Evolutionary conservation across 1,139 yeast species (phyloP).

Genomic region (Taphrina communis): DNA sequence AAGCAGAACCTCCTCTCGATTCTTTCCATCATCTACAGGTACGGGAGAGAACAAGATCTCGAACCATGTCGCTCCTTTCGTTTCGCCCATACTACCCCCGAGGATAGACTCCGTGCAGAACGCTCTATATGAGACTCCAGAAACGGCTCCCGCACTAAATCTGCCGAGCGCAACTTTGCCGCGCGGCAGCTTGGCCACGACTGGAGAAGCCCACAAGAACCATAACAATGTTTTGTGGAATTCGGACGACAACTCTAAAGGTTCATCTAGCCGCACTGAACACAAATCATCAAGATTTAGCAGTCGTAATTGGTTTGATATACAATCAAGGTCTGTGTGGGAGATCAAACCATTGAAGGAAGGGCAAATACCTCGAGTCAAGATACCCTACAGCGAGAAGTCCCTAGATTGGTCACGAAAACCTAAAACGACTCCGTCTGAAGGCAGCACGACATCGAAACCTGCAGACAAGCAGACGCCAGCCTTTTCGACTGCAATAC

Average conservation of each 20-base stretch:
- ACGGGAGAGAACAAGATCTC: background rate
- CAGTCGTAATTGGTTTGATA: constrained; percentile 20
- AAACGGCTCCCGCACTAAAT: background rate
- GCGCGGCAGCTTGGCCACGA: background rate
- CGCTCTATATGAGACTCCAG: constrained; percentile 1
- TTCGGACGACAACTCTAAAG: background rate
- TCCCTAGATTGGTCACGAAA: constrained; percentile 22
- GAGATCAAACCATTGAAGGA: constrained; percentile 23
- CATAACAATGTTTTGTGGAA: background rate
- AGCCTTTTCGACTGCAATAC: background rate
- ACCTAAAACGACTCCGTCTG: background rate
- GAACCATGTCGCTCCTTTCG: constrained; percentile 7
- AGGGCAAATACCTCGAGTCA: constrained; percentile 20
- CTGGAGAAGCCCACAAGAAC: background rate
- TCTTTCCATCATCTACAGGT: constrained; percentile 27
- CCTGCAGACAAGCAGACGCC: background rate
- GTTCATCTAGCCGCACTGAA: background rate
- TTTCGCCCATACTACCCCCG: constrained; percentile 22
- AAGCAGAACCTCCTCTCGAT: constrained; percentile 32
- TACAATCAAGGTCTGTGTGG: constrained; percentile 32
- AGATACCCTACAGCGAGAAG: constrained; percentile 16
- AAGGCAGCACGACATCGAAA: background rate
- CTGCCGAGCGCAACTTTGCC: constrained; percentile 15
- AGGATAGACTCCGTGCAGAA: constrained; percentile 5
- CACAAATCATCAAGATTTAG: background rate